Evolutionary conservation across 2,329 filamentous ascomycete genomes (phyloP), one percentile per base, ranked within the genome.

Genomic region (Venturia oleaginea): DNA sequence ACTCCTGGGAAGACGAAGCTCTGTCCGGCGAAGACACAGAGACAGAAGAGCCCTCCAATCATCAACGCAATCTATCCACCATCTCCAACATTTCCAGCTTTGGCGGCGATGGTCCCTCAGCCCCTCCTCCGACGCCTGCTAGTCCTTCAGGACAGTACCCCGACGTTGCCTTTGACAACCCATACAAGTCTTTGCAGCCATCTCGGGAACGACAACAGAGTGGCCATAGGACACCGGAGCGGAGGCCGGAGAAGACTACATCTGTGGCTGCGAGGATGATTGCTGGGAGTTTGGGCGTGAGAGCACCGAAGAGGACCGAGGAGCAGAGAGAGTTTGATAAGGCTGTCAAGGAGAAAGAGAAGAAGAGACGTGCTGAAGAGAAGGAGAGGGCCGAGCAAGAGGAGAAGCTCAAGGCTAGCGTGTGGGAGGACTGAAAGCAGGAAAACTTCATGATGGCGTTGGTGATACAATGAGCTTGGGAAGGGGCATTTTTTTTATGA

Each of bases 211-310:
- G 34, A 42, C 63, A 22, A 48, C 40, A 42, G 19, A 57, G 51
- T 57, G 38, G 34, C 13, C 19, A 38, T 13, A 46, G 38, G 24
- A 37, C 59, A 40, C 46, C 65, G 4, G 63, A 55, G 17, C 57
- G 30, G 66, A 70, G 62, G 68, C 93, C 92, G 0, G 92, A 96
- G 77, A 99, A 96, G 80, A 95, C 92, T 67, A 95, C 95, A 67
- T 91, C 92, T 0, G 91, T 96, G 46, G 94, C 94, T 5, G 85
- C 89, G 67, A 82, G 94, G 66, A 83, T 99, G 84, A 97, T 99
- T 73, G 92, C 91, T 0, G 90, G 89, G 3, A 92, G 90, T 0
- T 78, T 97, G 68, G 94, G 94, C 0, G 84, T 97, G 64, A 86
- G 87, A 71, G 86, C 87, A 40, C 91, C 91, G 38, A 88, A 85